A percentile compares a stretch with the other conserved stretches of the same genome.
These are phyloP conservation scores for Xerocomus subilludens DNA, from an alignment of 1,284 basidiomycete species.

Conservation along the genomic window DNA sequence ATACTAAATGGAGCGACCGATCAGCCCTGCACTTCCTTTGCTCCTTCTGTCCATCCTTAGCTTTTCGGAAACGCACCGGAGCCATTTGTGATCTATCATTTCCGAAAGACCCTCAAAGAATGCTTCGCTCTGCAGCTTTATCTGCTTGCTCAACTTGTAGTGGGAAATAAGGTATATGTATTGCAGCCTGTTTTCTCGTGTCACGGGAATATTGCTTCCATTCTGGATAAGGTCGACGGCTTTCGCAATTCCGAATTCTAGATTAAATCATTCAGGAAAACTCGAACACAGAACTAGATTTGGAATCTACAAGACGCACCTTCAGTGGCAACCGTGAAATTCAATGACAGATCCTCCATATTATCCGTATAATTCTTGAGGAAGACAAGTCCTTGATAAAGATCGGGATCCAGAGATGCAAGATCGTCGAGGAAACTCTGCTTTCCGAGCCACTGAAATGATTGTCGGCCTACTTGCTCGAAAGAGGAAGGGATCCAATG, in stretches of 20 bases:
- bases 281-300: neutral
- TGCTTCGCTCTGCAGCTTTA: conserved; percentile 84
- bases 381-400: conserved; percentile 93
- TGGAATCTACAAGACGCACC: conserved; percentile 58
- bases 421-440: conserved; percentile 93
- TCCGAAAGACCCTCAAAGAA: conserved; percentile 90
- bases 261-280: neutral
- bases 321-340: conserved; percentile 90
- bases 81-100: conserved; percentile 90
- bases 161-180: conserved; percentile 94
- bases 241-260: conserved; percentile 88
- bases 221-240: conserved; percentile 85
- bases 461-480: conserved; percentile 19
- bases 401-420: conserved; percentile 88
- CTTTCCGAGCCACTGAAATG: conserved; percentile 81
- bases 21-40: conserved; percentile 14
- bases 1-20: conserved; percentile 65
- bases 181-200: conserved; percentile 87
- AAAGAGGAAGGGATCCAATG: neutral
- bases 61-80: conserved; percentile 64
- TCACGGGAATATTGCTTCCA: conserved; percentile 89
- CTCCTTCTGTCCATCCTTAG: neutral
- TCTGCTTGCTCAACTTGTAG: conserved; percentile 90
- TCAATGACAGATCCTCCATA: conserved; percentile 91
- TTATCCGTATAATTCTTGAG: conserved; percentile 93